Evolutionary conservation across 1,284 basidiomycete genomes (phyloP), one percentile per base, ranked within the genome.

Genomic region (Sparassis latifolia): DNA sequence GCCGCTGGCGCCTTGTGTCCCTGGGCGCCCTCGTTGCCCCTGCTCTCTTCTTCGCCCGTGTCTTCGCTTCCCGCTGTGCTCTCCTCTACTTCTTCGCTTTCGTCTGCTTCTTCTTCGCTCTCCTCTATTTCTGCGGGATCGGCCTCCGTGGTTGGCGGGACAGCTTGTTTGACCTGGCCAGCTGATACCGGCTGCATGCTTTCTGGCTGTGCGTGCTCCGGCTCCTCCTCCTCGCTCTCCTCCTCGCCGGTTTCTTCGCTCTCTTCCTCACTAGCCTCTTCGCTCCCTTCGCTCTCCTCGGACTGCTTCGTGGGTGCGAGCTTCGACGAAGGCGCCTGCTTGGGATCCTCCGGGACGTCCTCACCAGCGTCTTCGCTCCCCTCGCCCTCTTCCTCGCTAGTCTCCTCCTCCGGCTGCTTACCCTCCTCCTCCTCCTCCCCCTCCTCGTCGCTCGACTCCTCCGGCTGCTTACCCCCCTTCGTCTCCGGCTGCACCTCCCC

Each of bases 51-150:
- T 4, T 73, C 70, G 2, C 73, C 72, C 3, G 77, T 75, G 2
- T 74, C 74, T n/a, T 74, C 72, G 6, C 73, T 70, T 2, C 72
- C 70, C 4, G 76, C 75, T 3, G 74, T 74, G 28, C 78, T 78
- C 49, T 20, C 20, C 20, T 20, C 20, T 20, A 1, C 20, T 20
- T 54, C 53, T 3, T 47, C 51, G 41, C 33, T 41, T 35, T 53
- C 55, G n/a, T 43, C 49, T 10, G 10, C 28, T 4, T 30, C 33
- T 5, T n/a, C 4, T 28, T 44, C 50, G 30, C 33, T 42, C 29
- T 49, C 42, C 39, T 45, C 42, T 28, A 29, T 48, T 27, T 28
- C 46, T 10, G 40, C 10, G 7, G 20, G 20, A 20, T 1, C 20
- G 20, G 20, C 20, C 20, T 20, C 20, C 20, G 20, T 20, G 20